phyloP scores from a whole-genome alignment of 495 filamentous ascomycete species.

The Zalerion maritima region DNA sequence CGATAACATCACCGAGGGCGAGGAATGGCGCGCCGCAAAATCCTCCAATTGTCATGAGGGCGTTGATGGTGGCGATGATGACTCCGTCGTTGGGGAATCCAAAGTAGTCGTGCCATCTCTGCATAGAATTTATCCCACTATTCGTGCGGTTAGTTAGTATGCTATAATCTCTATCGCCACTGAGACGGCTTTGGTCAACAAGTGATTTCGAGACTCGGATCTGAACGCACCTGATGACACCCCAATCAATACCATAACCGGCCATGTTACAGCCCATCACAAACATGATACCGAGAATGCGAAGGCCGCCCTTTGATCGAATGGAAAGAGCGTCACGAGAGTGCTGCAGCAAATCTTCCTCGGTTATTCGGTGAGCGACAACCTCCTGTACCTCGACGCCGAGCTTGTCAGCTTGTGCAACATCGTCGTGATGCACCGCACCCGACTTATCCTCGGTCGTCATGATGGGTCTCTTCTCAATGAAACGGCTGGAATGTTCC shows the following conservation, averaged over 20 bases:
- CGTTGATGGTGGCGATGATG: conserved; percentile 22
- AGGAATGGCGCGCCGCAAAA: conserved; percentile 25
- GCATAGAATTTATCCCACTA: conserved; percentile 20
- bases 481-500: too few species aligned
- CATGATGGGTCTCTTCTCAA: too few species aligned
- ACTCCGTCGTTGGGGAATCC: conserved; percentile 15
- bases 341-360: conserved; percentile 22
- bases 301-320: conserved; percentile 20
- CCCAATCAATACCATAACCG: conserved; percentile 30
- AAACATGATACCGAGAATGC: conserved; percentile 23
- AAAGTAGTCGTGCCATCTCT: conserved; percentile 21
- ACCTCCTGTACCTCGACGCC: too few species aligned
- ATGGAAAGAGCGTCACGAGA: conserved; percentile 18
- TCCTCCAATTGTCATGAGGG: conserved; percentile 25
- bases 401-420: too few species aligned
- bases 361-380: conserved; percentile 22
- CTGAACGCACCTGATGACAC: too few species aligned
- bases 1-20: conserved; percentile 22
- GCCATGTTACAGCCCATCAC: conserved; percentile 28
- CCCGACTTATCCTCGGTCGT: too few species aligned
- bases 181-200: not conserved
- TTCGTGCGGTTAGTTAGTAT: conserved; percentile 13
- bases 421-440: too few species aligned
- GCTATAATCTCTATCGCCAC: not conserved
- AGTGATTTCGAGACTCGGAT: too few species aligned